Evolutionary conservation across 2,329 filamentous ascomycete genomes (phyloP), one percentile per base, ranked within the genome.

Genomic region (Aspergillus sp.): DNA sequence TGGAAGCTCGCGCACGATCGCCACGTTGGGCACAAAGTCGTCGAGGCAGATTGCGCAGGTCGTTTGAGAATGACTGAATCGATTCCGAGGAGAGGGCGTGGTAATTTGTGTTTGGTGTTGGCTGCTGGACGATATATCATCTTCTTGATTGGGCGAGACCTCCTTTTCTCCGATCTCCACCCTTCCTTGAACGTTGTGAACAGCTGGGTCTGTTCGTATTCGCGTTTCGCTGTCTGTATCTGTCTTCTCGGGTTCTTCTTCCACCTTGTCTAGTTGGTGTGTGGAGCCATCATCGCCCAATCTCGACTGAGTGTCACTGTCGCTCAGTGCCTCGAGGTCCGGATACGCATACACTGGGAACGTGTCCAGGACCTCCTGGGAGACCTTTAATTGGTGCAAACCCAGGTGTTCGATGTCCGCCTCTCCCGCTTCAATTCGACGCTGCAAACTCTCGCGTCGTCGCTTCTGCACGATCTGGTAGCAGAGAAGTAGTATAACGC

Each of bases 21-120:
- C 89, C 18, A 82, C 77, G 42, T 85, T 84, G 16, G 87, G 84
- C 29, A 89, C 83, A 69, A 91, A 98, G 60, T 91, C 86, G 56
- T 92, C 90, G 1, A 96, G 82, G 71, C 95, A 99, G 55, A 98
- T 96, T n/a, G 91, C 87, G 71, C 95, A 98, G 2, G 85, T 88
- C 0, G 91, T 87, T 72, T 98, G 95, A 20, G 87, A 86, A 66
- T 90, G 81, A 42, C 75, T 73, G 31, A 74, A 65, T 32, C 69
- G 66, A 49, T 68, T 64, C 50, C n/a, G 50, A 18, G 49, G 32
- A 14, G 29, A 26, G 14, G 20, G 31, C 6, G 18, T 12, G 32
- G 47, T 26, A 16, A 24, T 45, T 54, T 18, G 29, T 24, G 45
- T 20, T 47, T 47, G 45, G 10, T 14, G 45, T 24, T 20, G 18